These are phyloP conservation scores for Mycena capillaripes DNA, from an alignment of 768 basidiomycete genomes.

Conservation along the genomic window DNA sequence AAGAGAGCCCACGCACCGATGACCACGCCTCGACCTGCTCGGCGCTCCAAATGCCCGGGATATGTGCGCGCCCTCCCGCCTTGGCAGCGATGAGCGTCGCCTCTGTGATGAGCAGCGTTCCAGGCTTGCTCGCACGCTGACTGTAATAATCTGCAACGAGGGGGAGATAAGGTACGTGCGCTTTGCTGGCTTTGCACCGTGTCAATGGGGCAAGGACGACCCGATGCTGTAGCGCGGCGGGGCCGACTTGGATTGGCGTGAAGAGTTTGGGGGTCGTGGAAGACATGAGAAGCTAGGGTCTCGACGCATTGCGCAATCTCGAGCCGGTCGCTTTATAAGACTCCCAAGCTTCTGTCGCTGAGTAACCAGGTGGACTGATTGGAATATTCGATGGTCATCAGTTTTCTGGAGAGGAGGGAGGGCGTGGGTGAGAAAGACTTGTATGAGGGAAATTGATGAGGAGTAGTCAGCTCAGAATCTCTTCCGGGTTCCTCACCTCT, in stretches of 20 bases:
- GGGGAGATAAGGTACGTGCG: slow-evolving; percentile 43
- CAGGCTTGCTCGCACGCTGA: slow-evolving; percentile 47
- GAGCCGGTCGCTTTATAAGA: no score
- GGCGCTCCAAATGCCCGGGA: slow-evolving; percentile 38
- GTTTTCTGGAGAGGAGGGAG: no score
- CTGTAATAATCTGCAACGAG: slow-evolving; percentile 45
- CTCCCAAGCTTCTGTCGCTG: no score
- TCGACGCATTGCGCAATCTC: no score
- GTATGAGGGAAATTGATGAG: no score
- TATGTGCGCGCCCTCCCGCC: slow-evolving; percentile 41
- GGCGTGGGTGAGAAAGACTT: no score
- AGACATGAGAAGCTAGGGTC: no score
- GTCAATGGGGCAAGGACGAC: slow-evolving; percentile 52
- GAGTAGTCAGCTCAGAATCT: no score
- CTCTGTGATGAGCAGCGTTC: slow-evolving; percentile 57
- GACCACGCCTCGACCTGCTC: slow-evolving; percentile 40
- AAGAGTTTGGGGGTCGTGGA: slow-evolving; percentile 39
- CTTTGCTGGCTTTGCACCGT: slow-evolving; percentile 43
- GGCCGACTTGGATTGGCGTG: no score
- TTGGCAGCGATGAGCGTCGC: slow-evolving; percentile 51
- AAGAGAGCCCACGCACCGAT: slow-evolving; percentile 13
- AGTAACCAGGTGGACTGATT: no score
- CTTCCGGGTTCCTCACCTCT: no score
- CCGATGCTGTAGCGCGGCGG: slow-evolving; percentile 46
- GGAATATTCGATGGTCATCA: no score